Conservation (phyloP, 2,329 filamentous ascomycete genomes). For the Stagonosporopsis chrysanthemi region DNA sequence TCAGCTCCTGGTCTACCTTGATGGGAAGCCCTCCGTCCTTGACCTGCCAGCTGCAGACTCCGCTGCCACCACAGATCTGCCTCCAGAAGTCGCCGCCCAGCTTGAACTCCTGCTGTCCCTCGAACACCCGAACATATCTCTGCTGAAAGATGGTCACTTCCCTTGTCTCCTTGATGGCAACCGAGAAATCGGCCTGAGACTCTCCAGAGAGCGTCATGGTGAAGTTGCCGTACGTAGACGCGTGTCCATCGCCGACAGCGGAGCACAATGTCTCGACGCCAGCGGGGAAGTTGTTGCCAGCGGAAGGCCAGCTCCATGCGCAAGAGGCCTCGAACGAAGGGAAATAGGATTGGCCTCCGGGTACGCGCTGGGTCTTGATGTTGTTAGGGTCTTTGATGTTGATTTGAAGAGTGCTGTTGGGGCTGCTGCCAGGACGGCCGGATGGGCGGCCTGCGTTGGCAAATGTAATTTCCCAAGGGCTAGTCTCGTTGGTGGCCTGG, state of each 20-base stretch:
- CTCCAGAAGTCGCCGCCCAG: not conserved
- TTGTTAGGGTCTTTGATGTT: constrained; percentile 11
- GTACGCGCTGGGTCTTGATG: not conserved
- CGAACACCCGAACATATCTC: constrained; percentile 5
- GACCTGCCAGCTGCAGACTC: not conserved
- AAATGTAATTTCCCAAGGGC: constrained; percentile 9
- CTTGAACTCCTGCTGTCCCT: constrained; percentile 4
- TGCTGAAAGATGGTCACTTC: not conserved
- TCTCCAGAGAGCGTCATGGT: constrained; percentile 6
- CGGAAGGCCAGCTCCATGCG: constrained; percentile 3
- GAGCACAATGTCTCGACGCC: constrained; percentile 1
- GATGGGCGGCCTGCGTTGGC: not conserved
- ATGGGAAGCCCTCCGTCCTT: not conserved
- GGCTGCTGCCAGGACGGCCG: not conserved
- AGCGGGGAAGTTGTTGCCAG: not conserved
- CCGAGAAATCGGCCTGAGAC: constrained; percentile 2
- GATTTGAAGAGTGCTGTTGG: not conserved
- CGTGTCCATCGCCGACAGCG: not conserved
- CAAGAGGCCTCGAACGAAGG: constrained; percentile 2
- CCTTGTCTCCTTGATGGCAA: constrained; percentile 10
- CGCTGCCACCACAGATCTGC: constrained; percentile 3
- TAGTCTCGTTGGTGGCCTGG: not conserved
- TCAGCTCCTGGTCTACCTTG: constrained; percentile 11
- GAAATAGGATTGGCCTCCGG: constrained; percentile 3
- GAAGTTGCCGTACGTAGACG: constrained; percentile 6